Percentiles rank a stretch among this genome's conserved stretches.
Evolutionary conservation across 306 rosid species (phyloP).

Genomic region (Cercis canadensis): DNA sequence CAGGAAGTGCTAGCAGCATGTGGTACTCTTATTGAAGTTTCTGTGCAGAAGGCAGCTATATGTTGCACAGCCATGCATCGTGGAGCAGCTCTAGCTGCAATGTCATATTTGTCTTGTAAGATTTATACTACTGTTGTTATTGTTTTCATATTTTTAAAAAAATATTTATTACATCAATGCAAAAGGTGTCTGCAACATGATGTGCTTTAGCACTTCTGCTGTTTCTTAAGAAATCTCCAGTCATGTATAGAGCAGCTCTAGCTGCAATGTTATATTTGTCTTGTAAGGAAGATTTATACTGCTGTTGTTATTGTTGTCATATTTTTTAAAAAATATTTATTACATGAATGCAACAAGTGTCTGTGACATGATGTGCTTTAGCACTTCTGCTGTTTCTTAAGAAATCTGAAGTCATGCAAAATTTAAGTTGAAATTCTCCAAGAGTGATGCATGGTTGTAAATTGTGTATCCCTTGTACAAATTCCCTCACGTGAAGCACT

Average conservation of each 20-base stretch:
- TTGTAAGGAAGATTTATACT: constrained; percentile 46
- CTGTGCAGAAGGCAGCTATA: constrained; percentile 91
- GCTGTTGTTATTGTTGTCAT: background rate
- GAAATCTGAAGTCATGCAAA: constrained; percentile 12
- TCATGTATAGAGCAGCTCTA: too few relatives aligned
- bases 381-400: background rate
- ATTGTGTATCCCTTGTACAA: constrained; percentile 6
- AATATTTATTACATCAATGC: background rate
- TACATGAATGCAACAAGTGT: background rate
- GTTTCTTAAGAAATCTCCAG: constrained; percentile 7
- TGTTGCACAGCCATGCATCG: constrained; percentile 99
- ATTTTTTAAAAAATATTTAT: background rate
- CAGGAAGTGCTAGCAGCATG: constrained; percentile 83
- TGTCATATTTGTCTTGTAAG: constrained; percentile 89
- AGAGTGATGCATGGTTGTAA: constrained; percentile 13
- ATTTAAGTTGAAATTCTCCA: background rate
- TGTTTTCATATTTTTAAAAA: background rate
- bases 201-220: constrained; percentile 13
- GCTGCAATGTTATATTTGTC: too few relatives aligned
- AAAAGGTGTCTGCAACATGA: background rate
- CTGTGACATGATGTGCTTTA: background rate
- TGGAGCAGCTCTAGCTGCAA: constrained; percentile 97
- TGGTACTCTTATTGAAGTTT: constrained; percentile 83
- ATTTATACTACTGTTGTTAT: background rate
- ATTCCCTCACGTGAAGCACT: constrained; percentile 9